These are phyloP conservation scores for Coelastrella sp. DNA, from an alignment of 139 green algal species.

Conservation along the genomic window DNA sequence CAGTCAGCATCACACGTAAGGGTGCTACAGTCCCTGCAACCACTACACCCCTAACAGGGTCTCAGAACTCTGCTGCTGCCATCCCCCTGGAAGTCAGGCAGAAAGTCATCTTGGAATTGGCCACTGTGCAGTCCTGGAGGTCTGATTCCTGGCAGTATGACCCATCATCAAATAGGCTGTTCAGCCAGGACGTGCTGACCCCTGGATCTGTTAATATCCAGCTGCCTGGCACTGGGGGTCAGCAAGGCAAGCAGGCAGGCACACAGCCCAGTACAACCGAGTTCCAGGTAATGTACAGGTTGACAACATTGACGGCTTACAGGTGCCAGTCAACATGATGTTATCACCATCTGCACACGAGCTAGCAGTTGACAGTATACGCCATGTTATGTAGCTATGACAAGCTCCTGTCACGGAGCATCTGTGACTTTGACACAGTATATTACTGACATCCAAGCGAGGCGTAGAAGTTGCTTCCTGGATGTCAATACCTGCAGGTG, in stretches of 20 bases:
- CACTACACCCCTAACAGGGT: not conserved
- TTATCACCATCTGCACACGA: too few relatives aligned
- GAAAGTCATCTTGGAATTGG: not conserved
- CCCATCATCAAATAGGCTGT: constrained; percentile 6
- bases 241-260: not conserved
- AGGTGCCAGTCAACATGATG: too few relatives aligned
- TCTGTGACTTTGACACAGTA: too few relatives aligned
- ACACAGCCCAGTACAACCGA: not conserved
- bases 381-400: too few relatives aligned
- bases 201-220: not conserved
- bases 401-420: too few relatives aligned
- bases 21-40: not conserved
- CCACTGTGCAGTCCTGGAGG: not conserved
- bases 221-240: not conserved
- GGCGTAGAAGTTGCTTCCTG: too few relatives aligned
- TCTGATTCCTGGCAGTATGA: constrained; percentile 28
- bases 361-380: too few relatives aligned
- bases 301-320: too few relatives aligned
- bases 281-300: too few relatives aligned
- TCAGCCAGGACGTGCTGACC: constrained; percentile 9
- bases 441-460: too few relatives aligned
- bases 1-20: constrained; percentile 4
- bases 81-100: constrained; percentile 16
- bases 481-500: not conserved
- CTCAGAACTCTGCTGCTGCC: not conserved